Conservation (phyloP, 2,329 filamentous ascomycete species). For the Xylaria sp. region DNA sequence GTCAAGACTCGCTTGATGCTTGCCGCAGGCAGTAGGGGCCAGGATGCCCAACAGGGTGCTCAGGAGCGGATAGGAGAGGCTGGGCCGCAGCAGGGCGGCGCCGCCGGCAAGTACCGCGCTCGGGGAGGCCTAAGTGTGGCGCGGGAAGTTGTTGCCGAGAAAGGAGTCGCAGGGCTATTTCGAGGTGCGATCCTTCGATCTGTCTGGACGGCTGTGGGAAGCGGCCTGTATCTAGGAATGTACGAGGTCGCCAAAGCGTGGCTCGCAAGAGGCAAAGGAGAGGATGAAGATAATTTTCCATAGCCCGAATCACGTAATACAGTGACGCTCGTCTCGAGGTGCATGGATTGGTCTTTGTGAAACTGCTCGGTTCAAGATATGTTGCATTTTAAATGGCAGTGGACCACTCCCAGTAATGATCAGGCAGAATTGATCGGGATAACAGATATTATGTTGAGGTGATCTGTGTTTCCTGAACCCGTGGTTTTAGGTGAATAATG, state of each 20-base stretch:
- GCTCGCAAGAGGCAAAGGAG: constrained; percentile 59
- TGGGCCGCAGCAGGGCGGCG: constrained; percentile 44
- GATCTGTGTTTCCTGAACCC: not conserved
- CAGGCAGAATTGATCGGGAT: constrained; percentile 12
- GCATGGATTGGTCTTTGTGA: constrained; percentile 5
- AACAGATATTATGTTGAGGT: not conserved
- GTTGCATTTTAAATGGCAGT: not conserved
- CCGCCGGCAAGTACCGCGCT: constrained; percentile 10
- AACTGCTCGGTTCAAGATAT: constrained; percentile 1
- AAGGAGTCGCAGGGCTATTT: constrained; percentile 80
- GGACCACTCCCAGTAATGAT: constrained; percentile 2
- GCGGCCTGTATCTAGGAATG: constrained; percentile 84
- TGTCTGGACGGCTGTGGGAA: constrained; percentile 84
- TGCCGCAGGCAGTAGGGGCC: constrained; percentile 49
- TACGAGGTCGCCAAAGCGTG: constrained; percentile 84
- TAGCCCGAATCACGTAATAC: constrained; percentile 22
- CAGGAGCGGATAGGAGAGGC: constrained; percentile 45
- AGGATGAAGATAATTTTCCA: constrained; percentile 51
- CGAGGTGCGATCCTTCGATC: constrained; percentile 78
- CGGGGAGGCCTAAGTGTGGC: constrained; percentile 67
- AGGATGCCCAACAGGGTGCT: constrained; percentile 44
- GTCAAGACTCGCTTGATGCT: constrained; percentile 73
- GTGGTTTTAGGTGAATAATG: constrained; percentile 2
- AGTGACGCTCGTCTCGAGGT: not conserved
- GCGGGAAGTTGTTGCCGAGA: constrained; percentile 71